Percentiles rank a stretch among this genome's conserved stretches.
phyloP scores from a whole-genome alignment of 2,329 filamentous ascomycete genomes.

The Nigrospora sphaerica region DNA sequence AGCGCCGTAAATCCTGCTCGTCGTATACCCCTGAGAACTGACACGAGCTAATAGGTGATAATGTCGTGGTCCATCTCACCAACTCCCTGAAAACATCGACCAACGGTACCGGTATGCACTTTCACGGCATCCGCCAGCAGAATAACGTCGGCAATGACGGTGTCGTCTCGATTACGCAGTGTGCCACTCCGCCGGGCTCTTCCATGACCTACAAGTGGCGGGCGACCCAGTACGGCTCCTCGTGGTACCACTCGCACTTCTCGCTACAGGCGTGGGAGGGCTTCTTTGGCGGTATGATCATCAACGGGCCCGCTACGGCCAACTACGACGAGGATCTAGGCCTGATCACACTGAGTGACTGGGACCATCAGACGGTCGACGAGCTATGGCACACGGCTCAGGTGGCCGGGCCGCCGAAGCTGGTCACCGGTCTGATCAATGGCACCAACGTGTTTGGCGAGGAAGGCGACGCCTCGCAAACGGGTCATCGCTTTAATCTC shows the following conservation, averaged over 20 bases:
- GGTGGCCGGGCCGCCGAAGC: slow-evolving; percentile 20
- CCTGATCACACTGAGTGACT: slow-evolving; percentile 49
- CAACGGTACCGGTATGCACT: slow-evolving; percentile 53
- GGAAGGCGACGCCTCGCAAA: slow-evolving; percentile 18
- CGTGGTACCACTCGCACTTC: no score
- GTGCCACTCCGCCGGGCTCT: slow-evolving; percentile 42
- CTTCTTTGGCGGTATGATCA: slow-evolving; percentile 50
- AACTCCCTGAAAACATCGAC: slow-evolving; percentile 39
- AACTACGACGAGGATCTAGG: slow-evolving; percentile 59
- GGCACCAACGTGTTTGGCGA: slow-evolving; percentile 20
- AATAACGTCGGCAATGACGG: slow-evolving; percentile 49
- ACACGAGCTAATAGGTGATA: slow-evolving; percentile 7
- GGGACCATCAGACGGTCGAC: slow-evolving; percentile 40
- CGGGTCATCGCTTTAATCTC: slow-evolving; percentile 26
- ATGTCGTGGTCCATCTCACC: slow-evolving; percentile 43
- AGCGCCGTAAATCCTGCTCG: slow-evolving; percentile 20
- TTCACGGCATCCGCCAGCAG: slow-evolving; percentile 47
- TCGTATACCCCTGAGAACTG: slow-evolving; percentile 4
- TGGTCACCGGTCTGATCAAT: slow-evolving; percentile 34
- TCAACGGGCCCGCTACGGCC: slow-evolving; percentile 49
- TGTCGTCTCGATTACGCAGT: slow-evolving; percentile 41
- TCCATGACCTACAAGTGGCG: slow-evolving; percentile 50
- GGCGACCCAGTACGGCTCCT: slow-evolving; percentile 45
- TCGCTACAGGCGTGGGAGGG: slow-evolving; percentile 57
- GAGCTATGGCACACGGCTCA: slow-evolving; percentile 22